Evolutionary conservation across 768 basidiomycete species (phyloP).

Genomic region (Galerina marginata): DNA sequence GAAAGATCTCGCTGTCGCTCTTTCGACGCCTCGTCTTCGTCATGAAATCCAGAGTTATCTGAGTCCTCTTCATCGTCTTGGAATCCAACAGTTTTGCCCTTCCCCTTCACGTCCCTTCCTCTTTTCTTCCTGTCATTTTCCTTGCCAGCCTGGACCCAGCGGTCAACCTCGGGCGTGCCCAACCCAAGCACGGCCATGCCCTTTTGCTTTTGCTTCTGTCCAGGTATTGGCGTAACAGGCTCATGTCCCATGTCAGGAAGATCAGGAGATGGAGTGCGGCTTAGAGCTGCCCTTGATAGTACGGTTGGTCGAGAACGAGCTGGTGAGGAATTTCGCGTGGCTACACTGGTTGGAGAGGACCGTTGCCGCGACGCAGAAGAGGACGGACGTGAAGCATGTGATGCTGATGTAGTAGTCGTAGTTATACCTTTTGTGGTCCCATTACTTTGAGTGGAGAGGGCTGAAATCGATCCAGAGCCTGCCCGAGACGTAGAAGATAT

Average conservation of each 20-base stretch:
- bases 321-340: slow-evolving; percentile 1
- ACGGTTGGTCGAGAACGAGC: neutral
- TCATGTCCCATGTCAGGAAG: slow-evolving; percentile 39
- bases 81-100: slow-evolving; percentile 55
- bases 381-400: slow-evolving; percentile 16
- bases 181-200: slow-evolving; percentile 45
- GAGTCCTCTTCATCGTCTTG: slow-evolving; percentile 35
- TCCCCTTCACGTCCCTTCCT: slow-evolving; percentile 27
- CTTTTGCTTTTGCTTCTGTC: slow-evolving; percentile 31
- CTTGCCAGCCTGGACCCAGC: slow-evolving; percentile 53
- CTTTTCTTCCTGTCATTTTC: slow-evolving; percentile 28
- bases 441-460: slow-evolving; percentile 8
- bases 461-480: slow-evolving; percentile 20
- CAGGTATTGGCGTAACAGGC: slow-evolving; percentile 39
- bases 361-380: slow-evolving; percentile 21
- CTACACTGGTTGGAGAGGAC: slow-evolving; percentile 13
- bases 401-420: slow-evolving; percentile 10
- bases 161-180: slow-evolving; percentile 58
- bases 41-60: slow-evolving; percentile 1
- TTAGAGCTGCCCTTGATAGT: slow-evolving; percentile 11
- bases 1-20: slow-evolving; percentile 47
- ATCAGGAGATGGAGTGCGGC: slow-evolving; percentile 49
- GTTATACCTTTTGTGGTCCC: slow-evolving; percentile 3
- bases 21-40: slow-evolving; percentile 27
- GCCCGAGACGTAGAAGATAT: slow-evolving; percentile 35